Base-by-base conservation (phyloP, 2,329 filamentous ascomycete species). In the Geosmithia putterillii region DNA sequence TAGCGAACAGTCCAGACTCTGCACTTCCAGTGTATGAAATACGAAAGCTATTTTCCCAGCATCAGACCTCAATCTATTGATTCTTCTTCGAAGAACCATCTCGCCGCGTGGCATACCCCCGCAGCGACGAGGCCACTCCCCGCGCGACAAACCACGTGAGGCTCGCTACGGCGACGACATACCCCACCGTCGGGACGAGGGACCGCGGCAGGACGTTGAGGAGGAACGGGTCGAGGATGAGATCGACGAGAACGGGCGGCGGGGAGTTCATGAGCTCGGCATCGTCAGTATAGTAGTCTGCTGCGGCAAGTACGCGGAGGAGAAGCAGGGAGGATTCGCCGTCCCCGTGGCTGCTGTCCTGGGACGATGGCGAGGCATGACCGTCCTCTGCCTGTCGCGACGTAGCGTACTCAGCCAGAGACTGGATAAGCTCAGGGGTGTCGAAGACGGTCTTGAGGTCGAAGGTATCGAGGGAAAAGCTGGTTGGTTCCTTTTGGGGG, bases 161-260 rank as follows among this genome's bases (percentile, higher is more conserved):
- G 21, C 62, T 47, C n/a, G 78, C 76, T 43, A 94, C 71, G 3
- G 74, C 50, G 4, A 71, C 53, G 43, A 94, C 70, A 60, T 88
- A 94, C 32, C 64, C 65, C 12, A 76, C 76, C 2, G 83, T 90
- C 18, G 85, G 80, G 19, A 83, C 54, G 15, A 96, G 67, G 4
- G 88, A 94, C 42, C 70, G 70, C 12, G 92, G 92, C 42, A 96
- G 70, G 15, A 88, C 56, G 64, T 94, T 92, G 54, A 81, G 64
- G 36, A 94, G 47, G 56, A 82, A 96, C 1, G 88, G 88, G 60
- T 96, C 92, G 20, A 98, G 75, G 53, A 95, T 84, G 60, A 80
- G 62, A 52, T 98, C 90, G 42, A 83, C 83, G 43, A 79, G 67
- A 4, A 96, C 87, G 1, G 79, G 76, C 2, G 81, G 81, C 14